Evolutionary conservation across 2,329 filamentous ascomycete species (phyloP), one percentile per base, ranked within the genome.

Genomic region (Boeremia lycopersici): DNA sequence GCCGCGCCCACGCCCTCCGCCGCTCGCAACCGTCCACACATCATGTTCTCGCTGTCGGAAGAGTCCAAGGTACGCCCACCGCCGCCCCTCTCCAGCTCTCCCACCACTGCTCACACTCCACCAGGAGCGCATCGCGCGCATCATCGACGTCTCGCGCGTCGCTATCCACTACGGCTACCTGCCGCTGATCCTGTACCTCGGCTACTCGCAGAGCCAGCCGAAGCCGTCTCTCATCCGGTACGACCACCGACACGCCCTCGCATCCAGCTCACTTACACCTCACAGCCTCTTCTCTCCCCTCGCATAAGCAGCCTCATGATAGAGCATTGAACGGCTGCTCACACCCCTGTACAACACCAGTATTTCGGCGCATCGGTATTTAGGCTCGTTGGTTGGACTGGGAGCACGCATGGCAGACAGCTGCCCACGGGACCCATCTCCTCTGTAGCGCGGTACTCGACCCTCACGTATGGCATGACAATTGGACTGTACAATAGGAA

Each of bases 151-250:
- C 76, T 95, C 92, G 60, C 87, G 93, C 72, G 88, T 97, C 70
- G 92, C 90, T 56, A 89, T 99, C 73, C 95, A 99, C 82, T 99
- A 98, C 83, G 95, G 95, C 76, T 99, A 98, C 79, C 86, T 99
- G 55, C 95, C 95, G 69, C 79, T 99, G 77, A 96, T 99, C 76
- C 85, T 99, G 77, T 99, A 98, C 78, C 89, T 99, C 70, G 95
- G 93, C 68, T 98, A 96, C 82, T 96, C 93, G 50, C 89, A 90
- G 76, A 98, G 93, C 82, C 89, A 93, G 76, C 95, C 95, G 35
- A 87, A 90, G 75, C 95, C 95, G 50, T 88, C 91, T 40, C 75
- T 90, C 67, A 89, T 90, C 79, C 86, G 86, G 87, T 89, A 63
- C 65, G 64, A 46, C 38, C n/a, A 34, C 28, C 44, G 19, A 9